Percentiles rank a stretch among this genome's conserved stretches.
Evolutionary conservation across 768 basidiomycete species (phyloP).

Genomic region (Russula olivacea): DNA sequence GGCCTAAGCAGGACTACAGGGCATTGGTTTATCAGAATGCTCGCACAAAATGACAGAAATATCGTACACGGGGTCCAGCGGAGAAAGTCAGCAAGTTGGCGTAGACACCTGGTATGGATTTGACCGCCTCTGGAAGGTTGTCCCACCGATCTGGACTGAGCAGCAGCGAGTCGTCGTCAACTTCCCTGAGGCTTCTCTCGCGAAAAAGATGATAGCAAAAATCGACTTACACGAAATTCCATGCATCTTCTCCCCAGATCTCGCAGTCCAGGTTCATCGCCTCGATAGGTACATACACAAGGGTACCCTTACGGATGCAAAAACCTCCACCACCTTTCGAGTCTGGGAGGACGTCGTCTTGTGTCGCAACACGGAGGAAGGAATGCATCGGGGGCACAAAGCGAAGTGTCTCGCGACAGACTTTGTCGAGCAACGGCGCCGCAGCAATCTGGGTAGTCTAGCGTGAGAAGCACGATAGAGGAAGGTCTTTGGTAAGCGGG

Average conservation of each 20-base stretch:
- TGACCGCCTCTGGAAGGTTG: constrained; percentile 60
- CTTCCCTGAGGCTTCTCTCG: background rate
- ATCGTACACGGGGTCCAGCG: constrained; percentile 72
- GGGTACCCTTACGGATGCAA: constrained; percentile 57
- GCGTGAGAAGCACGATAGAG: too few species aligned
- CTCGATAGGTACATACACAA: constrained; percentile 74
- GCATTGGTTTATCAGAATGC: background rate
- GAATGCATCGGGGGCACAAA: constrained; percentile 77
- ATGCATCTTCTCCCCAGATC: constrained; percentile 77
- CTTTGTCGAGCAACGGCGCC: constrained; percentile 70
- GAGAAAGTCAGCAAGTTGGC: constrained; percentile 71
- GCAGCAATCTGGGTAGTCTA: constrained; percentile 51
- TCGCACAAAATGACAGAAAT: background rate
- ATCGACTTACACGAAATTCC: constrained; percentile 62
- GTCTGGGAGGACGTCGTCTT: constrained; percentile 73
- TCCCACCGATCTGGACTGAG: constrained; percentile 78
- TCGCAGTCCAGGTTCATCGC: constrained; percentile 72
- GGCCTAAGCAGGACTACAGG: constrained; percentile 70
- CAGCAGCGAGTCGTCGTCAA: background rate
- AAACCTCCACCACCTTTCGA: constrained; percentile 47
- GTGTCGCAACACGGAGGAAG: constrained; percentile 71
- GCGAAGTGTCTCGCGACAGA: constrained; percentile 70
- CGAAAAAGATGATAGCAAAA: background rate
- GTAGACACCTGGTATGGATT: constrained; percentile 62
- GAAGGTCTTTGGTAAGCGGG: too few species aligned